These are phyloP conservation scores for Vitis hybrid DNA, from an alignment of 177 flowering plant species.

Conservation along the genomic window DNA sequence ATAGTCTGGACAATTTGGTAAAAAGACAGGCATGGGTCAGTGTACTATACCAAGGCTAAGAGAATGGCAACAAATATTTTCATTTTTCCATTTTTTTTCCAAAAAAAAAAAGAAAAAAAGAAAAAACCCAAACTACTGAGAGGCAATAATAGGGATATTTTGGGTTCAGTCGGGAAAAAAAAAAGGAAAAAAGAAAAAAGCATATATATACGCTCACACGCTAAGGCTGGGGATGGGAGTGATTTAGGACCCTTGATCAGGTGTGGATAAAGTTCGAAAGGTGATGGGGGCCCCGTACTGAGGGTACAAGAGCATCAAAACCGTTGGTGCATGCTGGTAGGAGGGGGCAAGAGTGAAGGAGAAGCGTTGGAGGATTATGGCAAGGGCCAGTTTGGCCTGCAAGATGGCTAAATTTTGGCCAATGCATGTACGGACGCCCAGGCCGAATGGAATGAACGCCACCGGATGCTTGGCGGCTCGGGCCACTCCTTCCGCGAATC, in stretches of 20 bases:
- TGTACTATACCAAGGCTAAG: slow-evolving; percentile 7
- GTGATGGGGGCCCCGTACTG: slow-evolving; percentile 87
- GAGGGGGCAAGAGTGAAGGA: slow-evolving; percentile 56
- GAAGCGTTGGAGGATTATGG: slow-evolving; percentile 69
- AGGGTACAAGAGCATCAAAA: slow-evolving; percentile 82
- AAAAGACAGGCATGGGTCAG: slow-evolving; percentile 18
- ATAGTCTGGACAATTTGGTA: slow-evolving; percentile 17
- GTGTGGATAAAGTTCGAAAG: slow-evolving; percentile 33
- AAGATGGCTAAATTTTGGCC: slow-evolving; percentile 87
- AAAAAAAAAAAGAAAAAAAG: too few relatives aligned
- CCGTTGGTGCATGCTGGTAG: slow-evolving; percentile 91
- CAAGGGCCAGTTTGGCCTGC: slow-evolving; percentile 71
- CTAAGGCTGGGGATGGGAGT: background rate
- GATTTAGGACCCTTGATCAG: slow-evolving; percentile 26
- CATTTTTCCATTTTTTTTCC: background rate
- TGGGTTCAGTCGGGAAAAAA: slow-evolving; percentile 15
- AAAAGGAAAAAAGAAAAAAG: background rate
- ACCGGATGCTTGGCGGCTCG: slow-evolving; percentile 82
- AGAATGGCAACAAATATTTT: background rate
- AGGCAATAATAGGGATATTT: slow-evolving; percentile 8
- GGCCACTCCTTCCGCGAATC: slow-evolving; percentile 78
- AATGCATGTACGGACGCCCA: slow-evolving; percentile 83
- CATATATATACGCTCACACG: slow-evolving; percentile 8
- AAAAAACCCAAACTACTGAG: background rate
- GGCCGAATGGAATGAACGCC: slow-evolving; percentile 91